These are phyloP conservation scores for Cubamyces lactineus DNA, from an alignment of 768 basidiomycete species.

Conservation along the genomic window DNA sequence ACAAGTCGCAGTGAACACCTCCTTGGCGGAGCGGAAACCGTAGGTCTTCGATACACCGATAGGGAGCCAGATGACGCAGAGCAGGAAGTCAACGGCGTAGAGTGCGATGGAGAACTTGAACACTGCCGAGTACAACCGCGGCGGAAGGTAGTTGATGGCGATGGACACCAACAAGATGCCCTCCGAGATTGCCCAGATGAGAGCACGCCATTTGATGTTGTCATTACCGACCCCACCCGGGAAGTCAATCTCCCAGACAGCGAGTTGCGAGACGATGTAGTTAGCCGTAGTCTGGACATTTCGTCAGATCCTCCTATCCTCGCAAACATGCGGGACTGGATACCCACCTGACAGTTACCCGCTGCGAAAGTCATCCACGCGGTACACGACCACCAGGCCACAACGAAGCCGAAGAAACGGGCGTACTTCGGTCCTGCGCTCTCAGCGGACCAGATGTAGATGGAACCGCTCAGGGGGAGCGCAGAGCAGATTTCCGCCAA, in stretches of 20 bases:
- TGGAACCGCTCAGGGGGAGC: conserved; percentile 84
- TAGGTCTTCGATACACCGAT: conserved; percentile 89
- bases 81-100: conserved; percentile 85
- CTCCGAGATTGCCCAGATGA: conserved; percentile 86
- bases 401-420: conserved; percentile 85
- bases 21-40: conserved; percentile 81
- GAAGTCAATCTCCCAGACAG: conserved; percentile 79
- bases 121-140: conserved; percentile 68
- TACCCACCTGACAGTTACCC: conserved; percentile 78
- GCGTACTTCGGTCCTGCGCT: conserved; percentile 88
- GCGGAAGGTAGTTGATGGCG: conserved; percentile 85
- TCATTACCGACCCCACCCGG: conserved; percentile 73
- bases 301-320: neutral
- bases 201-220: conserved; percentile 84
- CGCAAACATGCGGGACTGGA: neutral
- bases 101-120: conserved; percentile 77
- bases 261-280: conserved; percentile 83
- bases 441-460: conserved; percentile 94
- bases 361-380: conserved; percentile 98
- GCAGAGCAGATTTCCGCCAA: conserved; percentile 92
- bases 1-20: conserved; percentile 85
- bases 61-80: conserved; percentile 90
- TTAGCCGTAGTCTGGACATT: conserved; percentile 76
- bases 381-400: conserved; percentile 92
- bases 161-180: conserved; percentile 69